Percentiles rank a stretch among this genome's conserved stretches.
These are phyloP conservation scores for Corylus americana DNA, from an alignment of 306 rosid genomes.

Conservation along the genomic window DNA sequence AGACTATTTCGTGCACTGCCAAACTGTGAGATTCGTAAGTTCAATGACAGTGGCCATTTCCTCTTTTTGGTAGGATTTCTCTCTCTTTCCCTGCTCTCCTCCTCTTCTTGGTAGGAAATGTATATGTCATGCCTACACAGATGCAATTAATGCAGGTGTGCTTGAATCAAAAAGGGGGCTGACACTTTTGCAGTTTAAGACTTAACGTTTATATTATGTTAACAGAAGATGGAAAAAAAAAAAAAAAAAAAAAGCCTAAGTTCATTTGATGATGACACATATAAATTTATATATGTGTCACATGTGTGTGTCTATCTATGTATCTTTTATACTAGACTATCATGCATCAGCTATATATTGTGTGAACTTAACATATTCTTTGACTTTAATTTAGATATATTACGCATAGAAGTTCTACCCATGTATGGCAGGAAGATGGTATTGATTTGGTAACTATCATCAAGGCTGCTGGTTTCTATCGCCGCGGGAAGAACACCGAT, in stretches of 20 bases:
- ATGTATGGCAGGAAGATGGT: conserved; percentile 61
- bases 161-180: not conserved
- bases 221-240: not conserved
- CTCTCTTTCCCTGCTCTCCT: not conserved
- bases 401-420: not conserved
- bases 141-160: too few species aligned
- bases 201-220: not conserved
- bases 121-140: not conserved
- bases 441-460: conserved; percentile 66
- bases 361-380: not conserved
- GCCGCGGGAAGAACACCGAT: conserved; percentile 63
- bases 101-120: not conserved
- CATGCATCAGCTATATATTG: not conserved
- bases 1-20: conserved; percentile 48
- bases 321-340: not conserved
- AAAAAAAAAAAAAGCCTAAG: not conserved
- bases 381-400: not conserved
- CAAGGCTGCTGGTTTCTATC: conserved; percentile 68
- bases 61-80: conserved; percentile 55
- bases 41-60: conserved; percentile 69
- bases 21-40: conserved; percentile 57
- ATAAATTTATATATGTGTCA: not conserved
- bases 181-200: not conserved
- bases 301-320: not conserved
- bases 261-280: too few species aligned